Percentiles rank a stretch among this genome's conserved stretches.
Conservation (phyloP, 371 early-diverging fungal species). For the Fennellomyces sp. region DNA sequence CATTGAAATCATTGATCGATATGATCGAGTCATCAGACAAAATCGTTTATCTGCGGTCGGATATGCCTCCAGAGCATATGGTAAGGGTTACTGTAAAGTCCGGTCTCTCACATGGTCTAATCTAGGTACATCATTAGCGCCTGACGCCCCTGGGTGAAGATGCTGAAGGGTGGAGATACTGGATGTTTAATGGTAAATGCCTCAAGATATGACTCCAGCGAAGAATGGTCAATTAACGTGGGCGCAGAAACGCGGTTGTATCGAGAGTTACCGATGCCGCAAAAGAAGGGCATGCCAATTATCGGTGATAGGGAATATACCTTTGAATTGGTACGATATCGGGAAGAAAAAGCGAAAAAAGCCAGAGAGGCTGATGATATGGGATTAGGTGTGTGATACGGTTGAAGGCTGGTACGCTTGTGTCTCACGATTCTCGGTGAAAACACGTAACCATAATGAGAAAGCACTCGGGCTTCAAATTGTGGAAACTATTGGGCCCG, state of each 20-base stretch:
- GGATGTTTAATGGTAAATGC: conserved; percentile 2
- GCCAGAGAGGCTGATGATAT: neutral
- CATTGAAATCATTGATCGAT: conserved; percentile 6
- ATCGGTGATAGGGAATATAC: neutral
- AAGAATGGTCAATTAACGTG: too few species aligned
- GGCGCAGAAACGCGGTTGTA: conserved; percentile 3
- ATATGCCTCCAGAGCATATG: neutral
- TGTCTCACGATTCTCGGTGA: neutral
- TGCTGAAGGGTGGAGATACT: conserved; percentile 8
- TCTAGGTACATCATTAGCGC: neutral
- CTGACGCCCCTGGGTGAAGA: neutral
- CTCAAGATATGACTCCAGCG: too few species aligned
- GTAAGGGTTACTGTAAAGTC: too few species aligned
- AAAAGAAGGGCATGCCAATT: neutral
- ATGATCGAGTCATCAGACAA: neutral
- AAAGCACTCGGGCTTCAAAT: conserved; percentile 1
- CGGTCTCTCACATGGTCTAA: too few species aligned
- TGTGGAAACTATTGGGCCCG: neutral
- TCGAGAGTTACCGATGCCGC: conserved; percentile 3
- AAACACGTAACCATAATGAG: neutral
- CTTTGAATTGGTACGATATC: conserved; percentile 5
- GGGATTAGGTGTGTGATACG: conserved; percentile 2
- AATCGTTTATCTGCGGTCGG: neutral
- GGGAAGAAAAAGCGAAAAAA: neutral
- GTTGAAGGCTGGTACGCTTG: neutral